phyloP scores from a whole-genome alignment of 345 rosid species.

The Cardamine occulta region DNA sequence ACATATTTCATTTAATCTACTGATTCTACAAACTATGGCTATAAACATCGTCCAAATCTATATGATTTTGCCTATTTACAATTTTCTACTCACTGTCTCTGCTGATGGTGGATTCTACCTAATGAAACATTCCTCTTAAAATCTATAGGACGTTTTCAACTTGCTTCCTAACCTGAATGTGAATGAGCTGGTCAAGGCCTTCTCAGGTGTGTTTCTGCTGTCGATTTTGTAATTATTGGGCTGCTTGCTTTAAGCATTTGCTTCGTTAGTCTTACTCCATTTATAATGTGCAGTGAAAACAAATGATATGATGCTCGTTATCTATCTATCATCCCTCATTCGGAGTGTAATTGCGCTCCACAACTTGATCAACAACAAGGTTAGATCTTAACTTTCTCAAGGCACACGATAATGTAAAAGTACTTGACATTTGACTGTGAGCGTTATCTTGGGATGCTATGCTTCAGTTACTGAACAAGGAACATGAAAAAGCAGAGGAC shows the following conservation, averaged over 20 bases:
- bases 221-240: background rate
- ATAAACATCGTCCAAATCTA: background rate
- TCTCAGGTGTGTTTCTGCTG: conserved; percentile 64
- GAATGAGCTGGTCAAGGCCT: conserved; percentile 68
- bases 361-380: conserved; percentile 96
- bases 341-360: conserved; percentile 90
- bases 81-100: background rate
- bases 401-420: background rate
- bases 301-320: conserved; percentile 90
- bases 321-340: conserved; percentile 76
- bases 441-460: conserved; percentile 10
- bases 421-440: conserved; percentile 13
- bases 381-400: conserved; percentile 32
- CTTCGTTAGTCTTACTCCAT: conserved; percentile 17
- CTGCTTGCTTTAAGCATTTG: background rate
- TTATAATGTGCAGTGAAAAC: conserved; percentile 69
- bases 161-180: conserved; percentile 85
- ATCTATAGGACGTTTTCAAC: conserved; percentile 82
- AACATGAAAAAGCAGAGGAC: conserved; percentile 88
- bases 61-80: background rate
- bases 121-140: conserved; percentile 12
- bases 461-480: conserved; percentile 82
- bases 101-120: background rate
- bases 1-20: background rate
- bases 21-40: background rate